These are phyloP conservation scores for Clarireedia paspali DNA, from an alignment of 2,329 filamentous ascomycete species.

Conservation along the genomic window DNA sequence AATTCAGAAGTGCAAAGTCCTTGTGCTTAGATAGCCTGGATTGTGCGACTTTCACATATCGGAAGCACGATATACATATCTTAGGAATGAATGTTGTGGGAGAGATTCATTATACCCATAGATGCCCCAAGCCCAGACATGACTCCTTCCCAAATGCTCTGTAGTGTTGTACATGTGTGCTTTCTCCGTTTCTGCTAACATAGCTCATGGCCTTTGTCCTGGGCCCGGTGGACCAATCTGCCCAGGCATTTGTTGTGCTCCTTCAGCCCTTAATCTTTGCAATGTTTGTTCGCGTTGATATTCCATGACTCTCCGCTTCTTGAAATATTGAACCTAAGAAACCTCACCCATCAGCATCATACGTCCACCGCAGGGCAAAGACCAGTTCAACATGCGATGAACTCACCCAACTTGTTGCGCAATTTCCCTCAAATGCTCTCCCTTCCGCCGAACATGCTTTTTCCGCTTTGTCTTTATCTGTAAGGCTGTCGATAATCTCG, in stretches of 20 bases:
- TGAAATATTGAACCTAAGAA: conserved; percentile 85
- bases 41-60: too few relatives aligned
- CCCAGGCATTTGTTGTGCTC: conserved; percentile 51
- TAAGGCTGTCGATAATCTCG: conserved; percentile 69
- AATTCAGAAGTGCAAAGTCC: too few relatives aligned
- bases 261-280: conserved; percentile 65
- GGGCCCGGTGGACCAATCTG: conserved; percentile 15
- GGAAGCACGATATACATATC: too few relatives aligned
- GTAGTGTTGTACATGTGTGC: not conserved
- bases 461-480: conserved; percentile 44
- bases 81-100: too few relatives aligned
- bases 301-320: conserved; percentile 91
- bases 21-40: too few relatives aligned
- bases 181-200: not conserved
- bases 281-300: conserved; percentile 75
- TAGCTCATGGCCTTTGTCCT: conserved; percentile 7
- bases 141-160: not conserved
- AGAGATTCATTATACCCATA: too few relatives aligned
- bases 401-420: conserved; percentile 83
- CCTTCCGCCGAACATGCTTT: conserved; percentile 54
- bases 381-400: not conserved
- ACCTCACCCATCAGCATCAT: conserved; percentile 11
- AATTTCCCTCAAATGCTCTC: conserved; percentile 71
- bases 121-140: not conserved
- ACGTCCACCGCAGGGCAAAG: not conserved